Base-by-base conservation (phyloP, 495 filamentous ascomycete species). In the Hypoxylon cercidicola region DNA sequence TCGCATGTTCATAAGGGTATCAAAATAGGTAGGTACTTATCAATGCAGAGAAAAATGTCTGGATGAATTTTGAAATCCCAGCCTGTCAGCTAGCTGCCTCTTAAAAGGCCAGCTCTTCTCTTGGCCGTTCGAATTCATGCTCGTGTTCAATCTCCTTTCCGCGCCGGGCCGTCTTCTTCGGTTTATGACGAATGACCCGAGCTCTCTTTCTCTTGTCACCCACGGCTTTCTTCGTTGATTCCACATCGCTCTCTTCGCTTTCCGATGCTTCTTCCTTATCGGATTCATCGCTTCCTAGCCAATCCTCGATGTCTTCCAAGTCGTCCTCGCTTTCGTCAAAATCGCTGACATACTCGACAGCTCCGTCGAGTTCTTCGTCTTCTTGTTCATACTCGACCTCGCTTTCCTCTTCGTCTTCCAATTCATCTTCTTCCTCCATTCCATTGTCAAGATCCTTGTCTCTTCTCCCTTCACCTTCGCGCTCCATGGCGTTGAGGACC, bases 391-490 rank as follows among this genome's bases (percentile, higher is more conserved):
- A 91, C 58, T 91, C 86, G 35, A 79, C 78, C 58, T 91, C 87
- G 59, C 91, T 88, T 50, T 81, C 75, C 74, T 89, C 86, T 61
- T 84, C 81, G 47, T 92, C 88, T 15, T 85, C 85, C 43, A 89
- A 85, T 55, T 90, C 83, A 20, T 89, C 88, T 62, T 97, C 93
- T 3, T 93, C 94, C 70, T 94, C 91, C 68, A 92, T 86, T 8
- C 88, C 90, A 57, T 89, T 84, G 70, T 97, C 94, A 72, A 93
- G 71, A 74, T 97, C 94, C 79, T 91, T 87, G 77, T 98, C 95
- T 64, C 93, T 82, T 68, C 82, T 82, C 44, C 89, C 95, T 72
- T 95, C 91, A 20, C 93, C 93, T 66, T 87, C 85, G 56, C 88
- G 84, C 84, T 98, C 96, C 73, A 98, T 79, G 1, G 93, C 93